phyloP scores from a whole-genome alignment of 768 basidiomycete species.

The Trametes gibbosa region DNA sequence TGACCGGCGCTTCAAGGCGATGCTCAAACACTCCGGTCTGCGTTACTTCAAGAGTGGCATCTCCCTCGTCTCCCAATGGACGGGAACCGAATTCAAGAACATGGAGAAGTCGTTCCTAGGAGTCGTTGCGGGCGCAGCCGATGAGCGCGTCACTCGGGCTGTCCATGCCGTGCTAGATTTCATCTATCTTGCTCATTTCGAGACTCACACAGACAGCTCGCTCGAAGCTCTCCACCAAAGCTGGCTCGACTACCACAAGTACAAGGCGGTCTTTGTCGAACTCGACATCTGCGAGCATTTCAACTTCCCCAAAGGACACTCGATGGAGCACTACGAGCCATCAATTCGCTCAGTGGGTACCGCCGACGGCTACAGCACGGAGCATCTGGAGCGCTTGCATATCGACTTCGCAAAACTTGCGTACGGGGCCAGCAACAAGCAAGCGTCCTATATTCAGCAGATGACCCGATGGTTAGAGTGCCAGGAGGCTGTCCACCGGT shows the following conservation, averaged over 20 bases:
- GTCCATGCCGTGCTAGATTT: constrained; percentile 39
- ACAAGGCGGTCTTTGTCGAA: constrained; percentile 38
- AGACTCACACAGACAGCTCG: constrained; percentile 30
- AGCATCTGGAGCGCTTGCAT: constrained; percentile 35
- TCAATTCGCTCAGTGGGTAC: constrained; percentile 2
- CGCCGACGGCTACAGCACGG: constrained; percentile 5
- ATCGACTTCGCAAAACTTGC: constrained; percentile 40
- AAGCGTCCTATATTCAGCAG: constrained; percentile 29
- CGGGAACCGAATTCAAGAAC: constrained; percentile 42
- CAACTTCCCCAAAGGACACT: no score
- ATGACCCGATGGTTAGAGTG: constrained; percentile 40
- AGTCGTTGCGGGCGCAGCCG: constrained; percentile 24
- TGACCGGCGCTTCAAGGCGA: constrained; percentile 34
- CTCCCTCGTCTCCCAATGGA: constrained; percentile 39
- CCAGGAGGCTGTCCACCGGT: constrained; percentile 33
- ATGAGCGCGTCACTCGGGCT: constrained; percentile 20
- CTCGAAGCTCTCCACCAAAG: constrained; percentile 28
- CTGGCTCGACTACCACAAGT: constrained; percentile 34
- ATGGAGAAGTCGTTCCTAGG: constrained; percentile 31
- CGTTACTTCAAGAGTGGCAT: constrained; percentile 45
- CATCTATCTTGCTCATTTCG: constrained; percentile 37
- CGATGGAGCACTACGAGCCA: constrained; percentile 16
- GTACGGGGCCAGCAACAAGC: constrained; percentile 27
- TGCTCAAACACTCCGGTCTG: constrained; percentile 32
- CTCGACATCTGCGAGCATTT: constrained; percentile 33